Base-by-base conservation (phyloP, 202 grass and related monocot species). In the Zizania palustris region DNA sequence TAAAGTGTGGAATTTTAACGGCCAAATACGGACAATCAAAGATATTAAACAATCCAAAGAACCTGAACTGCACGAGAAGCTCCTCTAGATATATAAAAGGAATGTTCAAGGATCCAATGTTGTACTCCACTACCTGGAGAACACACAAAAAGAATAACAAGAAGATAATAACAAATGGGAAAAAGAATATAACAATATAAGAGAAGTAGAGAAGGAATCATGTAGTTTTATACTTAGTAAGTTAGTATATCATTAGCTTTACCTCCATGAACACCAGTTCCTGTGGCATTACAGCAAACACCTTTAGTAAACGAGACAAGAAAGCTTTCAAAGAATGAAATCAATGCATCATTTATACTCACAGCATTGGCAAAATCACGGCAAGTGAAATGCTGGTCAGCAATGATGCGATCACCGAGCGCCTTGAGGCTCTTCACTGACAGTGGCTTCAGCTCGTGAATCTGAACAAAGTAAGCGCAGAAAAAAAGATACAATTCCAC, bases 221-320 rank as follows among this genome's bases (percentile, higher is more conserved):
- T 77, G 20, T 33, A 37, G 18, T 37, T 44, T 61, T 71, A 66
- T 63, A 68, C 1, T 42, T 42, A 34, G 19, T 33, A 39, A 28
- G 28, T 28, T 28, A 28, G 28, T 28, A 28, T 28, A 28, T 28
- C 28, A 28, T 28, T 28, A 28, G 60, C 15, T 45, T 53, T 90
- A 87, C 95, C 91, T 94, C 91, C 91, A 97, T 84, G 76, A 97
- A 97, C 28, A 92, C 85, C 61, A 92, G 46, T 71, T 97, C 91
- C 95, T 94, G 89, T 38, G 81, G 68, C 62, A 70, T 78, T 75
- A 73, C 36, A 84, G 60, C 36, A 80, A 86, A 76, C 44, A 58
- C 14, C 39, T 45, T 84, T 2, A 77, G 63, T 85, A 45, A 76
- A 12, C 21, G n/a, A n/a, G n/a, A 75, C 65, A 80, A 53, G 16